Conservation (phyloP, 805 yeast species). For the Dipodascus geniculatus region DNA sequence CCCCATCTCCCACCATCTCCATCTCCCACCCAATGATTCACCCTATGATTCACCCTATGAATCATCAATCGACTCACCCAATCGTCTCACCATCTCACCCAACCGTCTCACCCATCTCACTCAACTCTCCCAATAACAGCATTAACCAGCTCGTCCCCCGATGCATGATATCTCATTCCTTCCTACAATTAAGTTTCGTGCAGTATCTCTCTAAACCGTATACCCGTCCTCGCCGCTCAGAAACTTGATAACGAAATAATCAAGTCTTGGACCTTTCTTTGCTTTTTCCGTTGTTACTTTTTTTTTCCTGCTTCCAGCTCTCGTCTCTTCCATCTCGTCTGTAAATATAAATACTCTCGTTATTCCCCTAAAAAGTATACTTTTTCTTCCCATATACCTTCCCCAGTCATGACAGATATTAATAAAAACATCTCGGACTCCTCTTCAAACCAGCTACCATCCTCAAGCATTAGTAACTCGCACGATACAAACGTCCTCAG, state of each 20-base stretch:
- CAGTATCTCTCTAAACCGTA: neutral
- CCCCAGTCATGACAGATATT: neutral
- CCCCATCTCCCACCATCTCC: no score
- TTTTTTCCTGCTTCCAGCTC: neutral
- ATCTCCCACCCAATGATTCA: no score
- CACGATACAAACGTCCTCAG: no score
- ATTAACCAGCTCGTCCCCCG: neutral
- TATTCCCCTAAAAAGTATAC: neutral
- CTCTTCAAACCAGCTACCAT: neutral
- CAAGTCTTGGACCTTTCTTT: neutral
- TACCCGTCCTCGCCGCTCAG: no score
- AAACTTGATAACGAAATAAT: neutral
- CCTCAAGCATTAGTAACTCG: no score
- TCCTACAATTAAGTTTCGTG: neutral
- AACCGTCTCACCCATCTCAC: neutral
- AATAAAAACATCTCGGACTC: neutral
- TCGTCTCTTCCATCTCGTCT: neutral
- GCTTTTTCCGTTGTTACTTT: neutral
- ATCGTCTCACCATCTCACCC: no score
- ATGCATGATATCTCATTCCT: neutral
- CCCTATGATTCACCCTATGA: no score
- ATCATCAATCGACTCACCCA: no score
- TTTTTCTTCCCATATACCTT: neutral
- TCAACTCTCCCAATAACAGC: neutral
- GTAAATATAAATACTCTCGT: neutral